Conservation (phyloP, 2,329 filamentous ascomycete genomes). For the Exserohilum rostratum region DNA sequence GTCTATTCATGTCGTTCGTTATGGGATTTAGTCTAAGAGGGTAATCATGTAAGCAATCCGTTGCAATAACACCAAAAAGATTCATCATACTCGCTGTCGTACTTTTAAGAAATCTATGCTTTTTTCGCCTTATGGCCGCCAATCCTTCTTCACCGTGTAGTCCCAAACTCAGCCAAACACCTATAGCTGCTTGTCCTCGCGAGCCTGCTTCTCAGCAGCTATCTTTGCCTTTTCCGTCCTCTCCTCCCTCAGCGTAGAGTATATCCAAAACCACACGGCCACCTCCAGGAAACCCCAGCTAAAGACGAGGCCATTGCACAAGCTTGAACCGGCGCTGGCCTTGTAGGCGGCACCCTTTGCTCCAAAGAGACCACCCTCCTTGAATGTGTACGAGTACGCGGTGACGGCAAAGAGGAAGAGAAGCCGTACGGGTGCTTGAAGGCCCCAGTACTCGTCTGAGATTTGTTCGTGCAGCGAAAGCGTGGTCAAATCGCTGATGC, state of each 20-base stretch:
- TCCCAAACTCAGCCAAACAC: neutral
- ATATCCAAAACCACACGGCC: slow-evolving; percentile 82
- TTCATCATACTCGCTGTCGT: neutral
- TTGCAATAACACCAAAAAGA: neutral
- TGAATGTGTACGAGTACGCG: slow-evolving; percentile 70
- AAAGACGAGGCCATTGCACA: slow-evolving; percentile 87
- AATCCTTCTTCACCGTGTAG: neutral
- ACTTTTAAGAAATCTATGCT: neutral
- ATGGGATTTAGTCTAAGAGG: neutral
- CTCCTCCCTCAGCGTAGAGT: slow-evolving; percentile 46
- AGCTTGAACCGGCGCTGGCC: slow-evolving; percentile 58
- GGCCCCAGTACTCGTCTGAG: slow-evolving; percentile 55
- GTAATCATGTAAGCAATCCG: neutral
- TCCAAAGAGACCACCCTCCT: slow-evolving; percentile 56
- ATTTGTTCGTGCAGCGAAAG: slow-evolving; percentile 53
- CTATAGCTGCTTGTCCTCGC: slow-evolving; percentile 34
- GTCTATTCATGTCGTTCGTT: neutral
- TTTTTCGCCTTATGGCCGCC: neutral
- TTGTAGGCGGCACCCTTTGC: slow-evolving; percentile 33
- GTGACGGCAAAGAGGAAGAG: slow-evolving; percentile 66
- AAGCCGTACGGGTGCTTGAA: slow-evolving; percentile 67
- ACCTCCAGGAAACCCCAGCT: slow-evolving; percentile 85
- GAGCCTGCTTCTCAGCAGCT: slow-evolving; percentile 41
- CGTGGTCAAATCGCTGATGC: slow-evolving; percentile 54
- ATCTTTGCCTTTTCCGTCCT: slow-evolving; percentile 37